These are phyloP conservation scores for Aspergillus oerlinghausenensis DNA, from an alignment of 2,329 filamentous ascomycete genomes.

Conservation along the genomic window DNA sequence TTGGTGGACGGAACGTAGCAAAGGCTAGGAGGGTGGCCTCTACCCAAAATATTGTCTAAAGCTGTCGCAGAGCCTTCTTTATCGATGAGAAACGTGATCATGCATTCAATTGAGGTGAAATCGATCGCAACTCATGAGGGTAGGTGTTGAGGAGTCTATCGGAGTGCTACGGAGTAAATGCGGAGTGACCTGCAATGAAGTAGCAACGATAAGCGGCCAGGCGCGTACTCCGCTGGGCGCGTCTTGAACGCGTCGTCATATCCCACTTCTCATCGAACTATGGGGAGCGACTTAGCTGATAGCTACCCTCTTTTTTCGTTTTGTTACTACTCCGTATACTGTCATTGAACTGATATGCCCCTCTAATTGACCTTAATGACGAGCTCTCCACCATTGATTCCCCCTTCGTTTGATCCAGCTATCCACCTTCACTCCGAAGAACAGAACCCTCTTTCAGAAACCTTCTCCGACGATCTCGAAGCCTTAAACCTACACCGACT, in stretches of 20 bases:
- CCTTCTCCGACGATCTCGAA: conserved; percentile 39
- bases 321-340: background rate
- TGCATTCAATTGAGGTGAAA: background rate
- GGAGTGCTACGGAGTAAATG: background rate
- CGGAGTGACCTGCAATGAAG: background rate
- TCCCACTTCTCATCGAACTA: background rate
- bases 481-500: conserved; percentile 31
- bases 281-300: background rate
- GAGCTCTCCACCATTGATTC: conserved; percentile 32
- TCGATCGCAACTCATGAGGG: too few species aligned
- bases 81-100: background rate
- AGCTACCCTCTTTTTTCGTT: background rate
- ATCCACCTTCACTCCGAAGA: conserved; percentile 46
- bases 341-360: conserved; percentile 12
- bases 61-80: background rate
- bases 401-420: conserved; percentile 50
- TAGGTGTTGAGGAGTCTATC: background rate
- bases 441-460: conserved; percentile 26
- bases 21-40: background rate
- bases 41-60: background rate
- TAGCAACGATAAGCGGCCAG: background rate
- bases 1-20: too few species aligned
- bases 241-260: background rate
- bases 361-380: conserved; percentile 26
- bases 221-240: background rate